These are phyloP conservation scores for Spencermartinsiella ligniputridi DNA, from an alignment of 1,139 yeast species.

Conservation along the genomic window DNA sequence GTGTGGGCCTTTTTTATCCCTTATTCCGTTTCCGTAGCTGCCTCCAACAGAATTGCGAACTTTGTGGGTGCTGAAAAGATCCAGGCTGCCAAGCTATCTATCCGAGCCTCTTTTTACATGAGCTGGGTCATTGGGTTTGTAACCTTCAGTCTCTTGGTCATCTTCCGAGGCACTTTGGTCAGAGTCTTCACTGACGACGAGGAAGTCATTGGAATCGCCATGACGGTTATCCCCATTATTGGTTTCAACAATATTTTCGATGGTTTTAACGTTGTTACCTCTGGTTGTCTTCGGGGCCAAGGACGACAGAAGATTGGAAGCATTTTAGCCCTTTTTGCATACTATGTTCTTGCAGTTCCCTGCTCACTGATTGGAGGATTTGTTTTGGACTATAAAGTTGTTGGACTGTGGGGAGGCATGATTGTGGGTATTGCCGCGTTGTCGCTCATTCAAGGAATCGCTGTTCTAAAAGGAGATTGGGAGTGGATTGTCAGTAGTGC, in stretches of 20 bases:
- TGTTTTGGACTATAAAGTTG: conserved; percentile 46
- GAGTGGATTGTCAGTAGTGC: neutral
- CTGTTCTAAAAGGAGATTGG: conserved; percentile 7
- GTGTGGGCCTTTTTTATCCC: conserved; percentile 82
- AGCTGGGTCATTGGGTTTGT: conserved; percentile 53
- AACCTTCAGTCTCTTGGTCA: conserved; percentile 51
- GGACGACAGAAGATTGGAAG: conserved; percentile 88
- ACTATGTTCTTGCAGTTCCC: conserved; percentile 71
- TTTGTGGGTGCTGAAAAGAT: conserved; percentile 77
- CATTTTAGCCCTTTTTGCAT: conserved; percentile 64
- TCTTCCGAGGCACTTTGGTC: conserved; percentile 56
- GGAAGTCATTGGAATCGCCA: conserved; percentile 49
- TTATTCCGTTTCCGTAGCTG: conserved; percentile 82
- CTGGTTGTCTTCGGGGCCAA: conserved; percentile 81
- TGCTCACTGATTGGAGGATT: conserved; percentile 64
- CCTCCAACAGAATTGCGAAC: conserved; percentile 84
- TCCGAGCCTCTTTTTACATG: conserved; percentile 55
- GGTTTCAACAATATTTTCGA: conserved; percentile 75
- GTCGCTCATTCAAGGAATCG: conserved; percentile 28
- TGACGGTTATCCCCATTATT: conserved; percentile 63
- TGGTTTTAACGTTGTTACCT: conserved; percentile 74
- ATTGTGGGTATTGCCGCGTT: conserved; percentile 51
- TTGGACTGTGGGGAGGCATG: conserved; percentile 81
- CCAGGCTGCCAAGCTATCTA: conserved; percentile 58
- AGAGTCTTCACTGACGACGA: conserved; percentile 65